These are phyloP conservation scores for Capronia epimyces DNA, from an alignment of 2,329 filamentous ascomycete species.

Conservation along the genomic window DNA sequence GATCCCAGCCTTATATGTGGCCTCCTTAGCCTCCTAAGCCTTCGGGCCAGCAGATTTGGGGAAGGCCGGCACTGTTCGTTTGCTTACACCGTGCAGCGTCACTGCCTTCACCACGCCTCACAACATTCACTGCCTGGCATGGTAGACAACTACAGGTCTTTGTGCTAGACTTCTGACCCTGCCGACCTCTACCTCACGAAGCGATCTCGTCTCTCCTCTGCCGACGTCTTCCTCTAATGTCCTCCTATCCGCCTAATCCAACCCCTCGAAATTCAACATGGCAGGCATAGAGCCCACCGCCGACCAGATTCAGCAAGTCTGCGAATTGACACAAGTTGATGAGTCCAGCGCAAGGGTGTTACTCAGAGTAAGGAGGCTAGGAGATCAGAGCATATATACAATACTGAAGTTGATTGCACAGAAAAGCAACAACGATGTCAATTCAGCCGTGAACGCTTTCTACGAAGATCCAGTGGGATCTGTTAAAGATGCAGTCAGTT, in stretches of 20 bases:
- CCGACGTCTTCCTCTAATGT: not conserved
- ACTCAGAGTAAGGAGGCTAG: constrained; percentile 11
- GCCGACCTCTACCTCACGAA: not conserved
- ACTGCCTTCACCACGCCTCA: not conserved
- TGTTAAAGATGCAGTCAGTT: constrained; percentile 14
- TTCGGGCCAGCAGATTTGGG: not conserved
- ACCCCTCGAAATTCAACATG: constrained; percentile 5
- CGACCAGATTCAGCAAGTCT: constrained; percentile 18
- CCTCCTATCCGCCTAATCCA: not conserved
- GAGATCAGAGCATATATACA: not conserved
- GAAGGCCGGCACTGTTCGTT: not conserved
- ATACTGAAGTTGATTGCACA: constrained; percentile 24
- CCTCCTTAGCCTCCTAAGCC: no score
- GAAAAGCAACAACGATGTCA: constrained; percentile 43
- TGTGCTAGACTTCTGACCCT: not conserved
- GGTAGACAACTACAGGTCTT: not conserved
- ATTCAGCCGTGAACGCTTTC: constrained; percentile 45
- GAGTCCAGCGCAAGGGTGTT: constrained; percentile 17
- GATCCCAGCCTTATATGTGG: no score
- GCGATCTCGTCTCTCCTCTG: not conserved
- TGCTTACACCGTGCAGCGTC: not conserved
- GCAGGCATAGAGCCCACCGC: constrained; percentile 12
- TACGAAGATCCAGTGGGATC: constrained; percentile 39
- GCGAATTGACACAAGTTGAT: constrained; percentile 15
- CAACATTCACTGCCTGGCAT: no score